Conservation (phyloP, 148 eudicot species). For the Vaccinium myrtillus region DNA sequence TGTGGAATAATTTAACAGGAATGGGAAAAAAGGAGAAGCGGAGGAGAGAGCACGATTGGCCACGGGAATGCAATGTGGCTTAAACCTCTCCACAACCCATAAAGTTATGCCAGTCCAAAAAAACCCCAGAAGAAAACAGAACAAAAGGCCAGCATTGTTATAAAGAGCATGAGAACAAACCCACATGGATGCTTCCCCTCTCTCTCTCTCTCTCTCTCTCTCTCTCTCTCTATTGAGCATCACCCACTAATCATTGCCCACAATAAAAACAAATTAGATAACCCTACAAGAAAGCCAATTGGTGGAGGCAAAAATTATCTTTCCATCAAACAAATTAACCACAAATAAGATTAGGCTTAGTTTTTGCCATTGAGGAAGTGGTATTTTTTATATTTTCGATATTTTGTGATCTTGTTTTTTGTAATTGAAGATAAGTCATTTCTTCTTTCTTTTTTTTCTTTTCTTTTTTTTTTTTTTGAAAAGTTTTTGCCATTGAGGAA, state of each 20-base stretch:
- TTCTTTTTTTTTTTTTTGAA: no score
- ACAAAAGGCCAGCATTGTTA: slow-evolving; percentile 15
- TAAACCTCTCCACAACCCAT: slow-evolving; percentile 32
- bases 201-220: background rate
- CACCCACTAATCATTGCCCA: slow-evolving; percentile 23
- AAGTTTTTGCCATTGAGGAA: no score
- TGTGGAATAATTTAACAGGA: no score
- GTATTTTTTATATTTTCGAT: no score
- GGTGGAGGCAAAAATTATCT: background rate
- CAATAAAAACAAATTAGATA: slow-evolving; percentile 19
- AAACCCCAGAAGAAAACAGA: slow-evolving; percentile 16
- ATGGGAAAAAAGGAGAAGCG: background rate
- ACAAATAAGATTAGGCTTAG: background rate
- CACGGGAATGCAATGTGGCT: slow-evolving; percentile 29
- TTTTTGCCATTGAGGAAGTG: no score
- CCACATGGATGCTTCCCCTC: slow-evolving; percentile 11
- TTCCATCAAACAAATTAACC: background rate
- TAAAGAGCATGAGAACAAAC: slow-evolving; percentile 33
- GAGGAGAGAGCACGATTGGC: slow-evolving; percentile 16
- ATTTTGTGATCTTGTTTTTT: no score
- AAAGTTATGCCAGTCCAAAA: background rate
- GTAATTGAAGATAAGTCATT: no score
- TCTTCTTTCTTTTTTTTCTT: no score
- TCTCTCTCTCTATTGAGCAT: background rate
- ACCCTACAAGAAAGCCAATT: slow-evolving; percentile 11